Evolutionary conservation across 225 moss, liverwort and hornwort species (phyloP), one percentile per base, ranked within the genome.

Genomic region (Straminergon stramineum): DNA sequence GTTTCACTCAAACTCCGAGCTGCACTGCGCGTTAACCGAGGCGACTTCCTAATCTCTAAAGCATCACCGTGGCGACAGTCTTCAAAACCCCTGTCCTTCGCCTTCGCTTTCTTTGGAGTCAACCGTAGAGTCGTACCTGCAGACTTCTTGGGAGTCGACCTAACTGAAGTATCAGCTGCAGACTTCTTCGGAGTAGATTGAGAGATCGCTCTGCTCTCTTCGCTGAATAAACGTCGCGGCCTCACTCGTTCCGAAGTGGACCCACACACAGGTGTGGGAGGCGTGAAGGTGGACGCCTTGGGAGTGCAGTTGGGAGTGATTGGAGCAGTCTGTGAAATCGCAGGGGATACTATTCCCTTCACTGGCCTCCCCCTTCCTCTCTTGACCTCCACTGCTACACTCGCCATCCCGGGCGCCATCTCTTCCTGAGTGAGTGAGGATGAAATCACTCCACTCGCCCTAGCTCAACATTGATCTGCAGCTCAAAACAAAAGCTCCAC

Each of bases 141-240:
- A 65, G 90, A 84, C 84, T 91, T 91, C 92, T 90, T 91, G 8
- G 90, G 90, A 56, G 90, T 85, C 39, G 70, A 68, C 86, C 75
- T 91, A 21, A 79, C 87, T 5, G 90, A 82, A 53, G 91, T 69
- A 13, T 79, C 34, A 60, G 79, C 57, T 30, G 60, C 30, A 60
- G 60, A 81, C 53, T 81, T 90, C 90, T 87, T 92, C 24, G 85
- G 90, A 65, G 91, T 86, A 20, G 79, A 65, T 66, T 48, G 81
- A 15, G 87, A 53, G 68, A 71, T 82, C n/a, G 31, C 61, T 37
- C 22, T 83, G 62, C 22, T 91, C 53, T 90, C 89, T 4, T 91
- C 89, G 20, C 81, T 85, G 74, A 94, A 94, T 30, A 94, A 14
- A 43, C 94, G 93, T 82, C 94, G 81, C 53, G 94, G 93, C 51